phyloP scores from a whole-genome alignment of 345 rosid species.

The Linum lewisii region DNA sequence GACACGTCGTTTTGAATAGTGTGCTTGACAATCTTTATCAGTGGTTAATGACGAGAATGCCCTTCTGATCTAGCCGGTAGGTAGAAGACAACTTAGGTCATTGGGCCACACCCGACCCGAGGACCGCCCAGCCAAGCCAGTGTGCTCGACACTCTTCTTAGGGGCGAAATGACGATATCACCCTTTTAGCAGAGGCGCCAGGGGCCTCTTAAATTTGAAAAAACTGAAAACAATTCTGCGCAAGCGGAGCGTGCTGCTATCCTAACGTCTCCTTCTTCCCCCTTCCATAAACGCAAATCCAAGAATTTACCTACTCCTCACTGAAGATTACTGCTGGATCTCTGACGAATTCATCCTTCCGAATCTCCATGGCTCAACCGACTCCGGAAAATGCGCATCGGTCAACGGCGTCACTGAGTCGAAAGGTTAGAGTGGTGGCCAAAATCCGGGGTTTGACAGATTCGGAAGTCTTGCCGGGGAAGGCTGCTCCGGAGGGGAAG shows the following conservation, averaged over 20 bases:
- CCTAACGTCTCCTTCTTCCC: slow-evolving; percentile 3
- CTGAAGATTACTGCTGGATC: no score
- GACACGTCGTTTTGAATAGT: no score
- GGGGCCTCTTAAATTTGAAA: slow-evolving; percentile 1
- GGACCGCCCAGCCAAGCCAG: neutral
- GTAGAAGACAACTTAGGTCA: no score
- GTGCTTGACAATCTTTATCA: no score
- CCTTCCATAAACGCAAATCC: neutral
- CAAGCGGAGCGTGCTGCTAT: no score
- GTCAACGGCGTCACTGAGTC: neutral
- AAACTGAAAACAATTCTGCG: neutral
- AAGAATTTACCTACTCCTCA: no score
- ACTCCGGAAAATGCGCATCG: neutral
- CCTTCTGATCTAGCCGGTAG: no score
- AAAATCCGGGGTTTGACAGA: slow-evolving; percentile 38
- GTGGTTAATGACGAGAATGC: no score
- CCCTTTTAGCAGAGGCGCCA: slow-evolving; percentile 3
- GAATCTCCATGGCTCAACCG: slow-evolving; percentile 12
- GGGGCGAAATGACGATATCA: neutral
- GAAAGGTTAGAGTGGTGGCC: slow-evolving; percentile 47
- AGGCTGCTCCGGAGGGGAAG: slow-evolving; percentile 1
- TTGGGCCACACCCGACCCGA: no score
- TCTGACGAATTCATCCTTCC: no score
- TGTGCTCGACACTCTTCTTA: slow-evolving; percentile 1
- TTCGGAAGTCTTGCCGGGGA: slow-evolving; percentile 12